These are phyloP conservation scores for Pyricularia pennisetigena DNA, from an alignment of 2,329 filamentous ascomycete genomes.

Conservation along the genomic window DNA sequence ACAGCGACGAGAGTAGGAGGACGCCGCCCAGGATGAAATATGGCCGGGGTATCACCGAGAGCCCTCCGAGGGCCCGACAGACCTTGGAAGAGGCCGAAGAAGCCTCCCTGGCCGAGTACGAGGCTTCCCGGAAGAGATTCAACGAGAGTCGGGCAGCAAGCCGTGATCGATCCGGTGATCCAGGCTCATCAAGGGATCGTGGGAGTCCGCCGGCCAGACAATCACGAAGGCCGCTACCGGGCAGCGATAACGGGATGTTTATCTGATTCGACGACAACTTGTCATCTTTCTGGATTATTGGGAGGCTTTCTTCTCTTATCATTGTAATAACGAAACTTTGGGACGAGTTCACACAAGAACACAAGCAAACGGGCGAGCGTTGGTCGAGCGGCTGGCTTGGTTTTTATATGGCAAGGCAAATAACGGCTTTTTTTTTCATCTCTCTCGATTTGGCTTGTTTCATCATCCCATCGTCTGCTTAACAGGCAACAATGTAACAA, in stretches of 20 bases:
- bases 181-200: neutral
- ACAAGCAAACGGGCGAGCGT: neutral
- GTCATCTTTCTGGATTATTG: neutral
- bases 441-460: neutral
- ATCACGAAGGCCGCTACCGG: constrained; percentile 10
- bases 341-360: neutral
- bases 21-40: constrained; percentile 19
- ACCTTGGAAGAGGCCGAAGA: constrained; percentile 14
- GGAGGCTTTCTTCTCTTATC: neutral
- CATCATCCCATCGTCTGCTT: neutral
- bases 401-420: neutral
- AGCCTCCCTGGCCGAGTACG: constrained; percentile 14
- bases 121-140: constrained; percentile 16
- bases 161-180: constrained; percentile 3
- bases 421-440: neutral
- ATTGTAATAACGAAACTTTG: neutral
- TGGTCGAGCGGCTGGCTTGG: neutral
- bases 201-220: constrained; percentile 8
- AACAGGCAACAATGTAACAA: neutral
- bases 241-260: constrained; percentile 14
- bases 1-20: constrained; percentile 15
- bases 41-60: constrained; percentile 30
- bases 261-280: constrained; percentile 11
- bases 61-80: constrained; percentile 19
- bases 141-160: constrained; percentile 13